These are phyloP conservation scores for Danielozyma ontarioensis DNA, from an alignment of 805 yeast species.

Conservation along the genomic window DNA sequence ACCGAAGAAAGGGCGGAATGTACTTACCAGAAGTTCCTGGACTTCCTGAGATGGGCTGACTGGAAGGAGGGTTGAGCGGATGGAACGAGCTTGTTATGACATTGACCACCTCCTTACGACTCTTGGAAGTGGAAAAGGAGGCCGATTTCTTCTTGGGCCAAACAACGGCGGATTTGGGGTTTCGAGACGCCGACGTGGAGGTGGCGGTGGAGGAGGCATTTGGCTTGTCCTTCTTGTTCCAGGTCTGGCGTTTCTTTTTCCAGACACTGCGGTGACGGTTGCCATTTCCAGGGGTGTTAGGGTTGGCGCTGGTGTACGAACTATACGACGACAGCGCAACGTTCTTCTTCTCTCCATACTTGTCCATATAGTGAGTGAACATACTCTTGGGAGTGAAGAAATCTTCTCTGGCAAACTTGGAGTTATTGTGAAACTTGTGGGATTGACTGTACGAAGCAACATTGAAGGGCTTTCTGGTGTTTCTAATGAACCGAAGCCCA, in stretches of 20 bases:
- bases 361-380: constrained; percentile 65
- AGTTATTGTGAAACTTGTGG: constrained; percentile 7
- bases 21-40: constrained; percentile 25
- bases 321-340: too few relatives aligned
- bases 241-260: background rate
- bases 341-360: constrained; percentile 44
- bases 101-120: background rate
- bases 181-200: too few relatives aligned
- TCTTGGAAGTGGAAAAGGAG: background rate
- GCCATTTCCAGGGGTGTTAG: background rate
- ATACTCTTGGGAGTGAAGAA: constrained; percentile 76
- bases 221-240: background rate
- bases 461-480: constrained; percentile 56
- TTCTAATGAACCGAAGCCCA: constrained; percentile 24
- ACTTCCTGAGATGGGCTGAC: background rate
- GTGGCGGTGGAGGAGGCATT: too few relatives aligned
- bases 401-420: constrained; percentile 58
- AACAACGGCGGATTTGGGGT: too few relatives aligned
- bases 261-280: background rate
- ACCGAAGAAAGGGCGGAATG: constrained; percentile 38
- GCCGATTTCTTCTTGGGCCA: background rate
- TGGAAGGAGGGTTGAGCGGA: background rate
- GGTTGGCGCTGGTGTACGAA: background rate
- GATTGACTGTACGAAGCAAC: constrained; percentile 52
- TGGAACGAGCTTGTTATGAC: constrained; percentile 2